phyloP scores from a whole-genome alignment of 371 early-diverging fungal genomes.

The Lichtheimia ramosa region DNA sequence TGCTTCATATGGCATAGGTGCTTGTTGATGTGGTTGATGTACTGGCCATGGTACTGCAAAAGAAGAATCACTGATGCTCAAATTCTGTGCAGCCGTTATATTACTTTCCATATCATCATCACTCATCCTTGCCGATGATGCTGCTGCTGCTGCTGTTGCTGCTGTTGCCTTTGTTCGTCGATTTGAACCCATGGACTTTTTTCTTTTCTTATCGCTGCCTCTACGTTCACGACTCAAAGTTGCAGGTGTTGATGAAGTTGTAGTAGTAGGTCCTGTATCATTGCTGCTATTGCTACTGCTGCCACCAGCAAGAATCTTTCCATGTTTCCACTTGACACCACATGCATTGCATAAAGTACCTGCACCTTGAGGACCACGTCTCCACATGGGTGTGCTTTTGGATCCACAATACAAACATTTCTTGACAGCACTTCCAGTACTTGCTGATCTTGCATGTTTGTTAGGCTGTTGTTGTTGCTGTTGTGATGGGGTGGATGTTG shows the following conservation, averaged over 20 bases:
- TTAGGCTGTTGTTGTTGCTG: background rate
- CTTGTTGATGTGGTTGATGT: background rate
- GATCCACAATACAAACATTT: constrained; percentile 76
- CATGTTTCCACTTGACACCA: constrained; percentile 86
- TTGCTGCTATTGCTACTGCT: constrained; percentile 86
- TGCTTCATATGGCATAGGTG: background rate
- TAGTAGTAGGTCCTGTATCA: background rate
- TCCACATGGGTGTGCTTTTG: constrained; percentile 85
- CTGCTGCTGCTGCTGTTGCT: background rate
- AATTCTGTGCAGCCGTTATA: constrained; percentile 10
- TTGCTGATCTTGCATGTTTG: background rate
- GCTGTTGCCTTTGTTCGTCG: background rate
- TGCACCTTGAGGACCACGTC: constrained; percentile 78
- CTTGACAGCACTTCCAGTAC: constrained; percentile 18
- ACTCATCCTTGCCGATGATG: background rate
- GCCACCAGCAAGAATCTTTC: constrained; percentile 60
- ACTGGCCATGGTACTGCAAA: constrained; percentile 11
- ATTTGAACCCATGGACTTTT: background rate
- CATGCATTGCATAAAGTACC: constrained; percentile 88
- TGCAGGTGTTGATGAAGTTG: background rate
- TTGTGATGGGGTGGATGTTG: too few relatives aligned
- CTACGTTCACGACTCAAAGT: background rate
- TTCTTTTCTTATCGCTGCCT: background rate
- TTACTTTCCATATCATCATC: constrained; percentile 14
- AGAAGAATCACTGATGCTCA: constrained; percentile 6